Evolutionary conservation across 495 filamentous ascomycete species (phyloP).

Genomic region (Mytilinidion resinicola): DNA sequence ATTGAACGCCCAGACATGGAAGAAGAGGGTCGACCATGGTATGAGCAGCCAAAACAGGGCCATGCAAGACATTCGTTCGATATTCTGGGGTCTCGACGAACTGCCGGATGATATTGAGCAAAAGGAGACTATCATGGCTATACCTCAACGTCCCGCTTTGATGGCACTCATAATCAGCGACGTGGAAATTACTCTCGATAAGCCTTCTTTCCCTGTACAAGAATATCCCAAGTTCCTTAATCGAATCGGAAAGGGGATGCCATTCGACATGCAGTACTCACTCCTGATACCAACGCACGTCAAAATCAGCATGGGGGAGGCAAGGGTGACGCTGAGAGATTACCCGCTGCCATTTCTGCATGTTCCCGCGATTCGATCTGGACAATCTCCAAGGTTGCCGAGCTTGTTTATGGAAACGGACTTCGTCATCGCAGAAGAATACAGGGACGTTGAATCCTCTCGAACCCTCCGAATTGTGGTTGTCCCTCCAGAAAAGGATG

Average conservation of each 20-base stretch:
- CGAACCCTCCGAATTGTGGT: conserved; percentile 78
- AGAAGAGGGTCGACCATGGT: conserved; percentile 75
- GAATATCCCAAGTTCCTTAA: conserved; percentile 79
- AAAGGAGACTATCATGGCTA: conserved; percentile 75
- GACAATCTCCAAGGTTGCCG: conserved; percentile 72
- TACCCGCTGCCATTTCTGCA: conserved; percentile 92
- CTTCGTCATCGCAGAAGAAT: conserved; percentile 96
- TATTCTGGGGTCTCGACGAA: conserved; percentile 81
- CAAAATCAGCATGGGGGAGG: conserved; percentile 87
- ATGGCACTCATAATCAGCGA: conserved; percentile 78
- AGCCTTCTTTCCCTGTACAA: conserved; percentile 79
- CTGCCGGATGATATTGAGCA: conserved; percentile 74
- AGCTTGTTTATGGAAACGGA: conserved; percentile 81
- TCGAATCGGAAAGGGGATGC: conserved; percentile 91
- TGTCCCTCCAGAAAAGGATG: conserved; percentile 56
- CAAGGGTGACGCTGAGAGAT: conserved; percentile 74
- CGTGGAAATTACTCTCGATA: conserved; percentile 78
- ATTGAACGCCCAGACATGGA: conserved; percentile 88
- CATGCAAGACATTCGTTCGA: conserved; percentile 69
- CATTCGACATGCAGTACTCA: conserved; percentile 79
- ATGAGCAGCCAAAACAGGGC: conserved; percentile 61
- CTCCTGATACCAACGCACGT: conserved; percentile 86
- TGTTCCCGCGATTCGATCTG: conserved; percentile 72
- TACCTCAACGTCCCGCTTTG: conserved; percentile 79
- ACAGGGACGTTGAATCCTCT: conserved; percentile 65